Evolutionary conservation across 1,284 basidiomycete species (phyloP), one percentile per base, ranked within the genome.

Genomic region (Ceratorhiza oryzae-sativae): DNA sequence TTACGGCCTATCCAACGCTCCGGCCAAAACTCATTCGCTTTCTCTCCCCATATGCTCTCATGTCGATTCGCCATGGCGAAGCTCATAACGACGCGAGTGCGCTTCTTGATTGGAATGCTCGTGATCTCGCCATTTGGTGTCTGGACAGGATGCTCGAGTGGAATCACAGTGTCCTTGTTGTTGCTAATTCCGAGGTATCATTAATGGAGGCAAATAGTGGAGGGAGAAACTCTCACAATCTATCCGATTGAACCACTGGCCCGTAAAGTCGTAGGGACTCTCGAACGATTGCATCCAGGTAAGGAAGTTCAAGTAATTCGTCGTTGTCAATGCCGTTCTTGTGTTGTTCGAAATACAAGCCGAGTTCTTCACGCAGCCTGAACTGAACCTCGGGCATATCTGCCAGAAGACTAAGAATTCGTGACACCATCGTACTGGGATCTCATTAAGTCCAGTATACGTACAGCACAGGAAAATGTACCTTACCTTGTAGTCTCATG

Each of bases 331-430:
- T 13, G 48, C 80, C 81, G 30, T 58, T 42, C 45, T 61, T n/a
- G 71, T 45, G 60, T 42, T 79, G 77, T 27, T 62, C 20, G 27
- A 61, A 72, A 1, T 79, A 78, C n/a, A 76, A 74, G 45, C 79
- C 77, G n/a, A 90, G 78, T 61, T 89, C 88, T 4, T 79, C 79
- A 4, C 90, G 85, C 1, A 94, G 83, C 36, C 80, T 80, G 18
- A 77, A 75, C 78, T 94, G 93, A 6, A 83, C 80, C 0, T 81
- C 80, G 0, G 83, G 86, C 60, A 86, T 77, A 34, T 82, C 82
- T 0, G 88, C 82, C 15, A 94, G 86, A 27, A 86, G 85, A 77
- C 88, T 89, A 1, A 93, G 81, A 72, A 86, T 87, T 91, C 92
- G 94, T 1, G 89, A 86, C 0, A 92, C 81, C 0, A 89, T 87